Percentiles rank a stretch among this genome's conserved stretches.
These are phyloP conservation scores for Botrytis fragariae DNA, from an alignment of 2,329 filamentous ascomycete species.

Conservation along the genomic window DNA sequence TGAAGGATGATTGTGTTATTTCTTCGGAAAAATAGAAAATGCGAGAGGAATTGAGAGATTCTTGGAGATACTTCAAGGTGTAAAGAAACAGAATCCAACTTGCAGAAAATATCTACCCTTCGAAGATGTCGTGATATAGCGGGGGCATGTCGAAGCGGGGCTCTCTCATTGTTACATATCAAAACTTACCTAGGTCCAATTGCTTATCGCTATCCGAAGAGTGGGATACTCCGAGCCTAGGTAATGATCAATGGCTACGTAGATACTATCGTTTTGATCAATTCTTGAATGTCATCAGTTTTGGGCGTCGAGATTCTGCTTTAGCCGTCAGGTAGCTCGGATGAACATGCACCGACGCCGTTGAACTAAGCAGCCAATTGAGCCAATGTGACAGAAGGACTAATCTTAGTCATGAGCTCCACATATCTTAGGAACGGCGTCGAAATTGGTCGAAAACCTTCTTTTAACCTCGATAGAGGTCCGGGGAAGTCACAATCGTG, in stretches of 20 bases:
- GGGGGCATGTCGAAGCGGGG: slow-evolving; percentile 15
- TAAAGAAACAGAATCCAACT: slow-evolving; percentile 1
- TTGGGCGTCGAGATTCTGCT: neutral
- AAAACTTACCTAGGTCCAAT: neutral
- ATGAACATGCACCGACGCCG: neutral
- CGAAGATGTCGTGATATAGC: slow-evolving; percentile 12
- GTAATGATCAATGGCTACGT: neutral
- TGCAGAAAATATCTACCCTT: neutral
- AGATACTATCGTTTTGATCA: neutral
- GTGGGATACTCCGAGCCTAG: neutral
- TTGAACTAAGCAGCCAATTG: neutral
- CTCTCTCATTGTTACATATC: neutral
- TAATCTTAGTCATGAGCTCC: neutral
- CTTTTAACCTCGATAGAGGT: neutral
- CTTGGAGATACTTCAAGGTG: neutral
- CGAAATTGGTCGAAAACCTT: neutral
- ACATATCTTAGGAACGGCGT: neutral
- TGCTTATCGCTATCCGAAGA: neutral
- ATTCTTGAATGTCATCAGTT: neutral
- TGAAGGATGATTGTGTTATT: slow-evolving; percentile 22
- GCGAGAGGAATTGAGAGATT: neutral
- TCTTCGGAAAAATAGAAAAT: neutral
- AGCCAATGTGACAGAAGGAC: neutral
- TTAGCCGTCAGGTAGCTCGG: neutral
- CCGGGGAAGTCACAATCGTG: neutral